Evolutionary conservation across 2,329 filamentous ascomycete genomes (phyloP).

Genomic region (Neonectria sp.): DNA sequence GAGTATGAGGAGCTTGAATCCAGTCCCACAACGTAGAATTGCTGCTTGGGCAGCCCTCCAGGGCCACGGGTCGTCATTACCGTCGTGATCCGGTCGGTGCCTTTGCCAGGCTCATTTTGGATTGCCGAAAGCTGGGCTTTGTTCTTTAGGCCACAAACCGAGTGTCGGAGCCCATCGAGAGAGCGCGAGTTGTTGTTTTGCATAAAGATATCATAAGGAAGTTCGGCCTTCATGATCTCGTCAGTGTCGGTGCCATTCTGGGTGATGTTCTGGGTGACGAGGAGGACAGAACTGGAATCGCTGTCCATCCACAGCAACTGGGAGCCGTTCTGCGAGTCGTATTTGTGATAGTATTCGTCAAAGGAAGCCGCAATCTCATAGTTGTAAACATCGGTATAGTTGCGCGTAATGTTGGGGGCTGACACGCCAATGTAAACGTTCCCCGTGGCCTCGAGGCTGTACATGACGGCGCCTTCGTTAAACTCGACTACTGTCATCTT

Average conservation of each 20-base stretch:
- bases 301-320: constrained; percentile 87
- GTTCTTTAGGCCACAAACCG: constrained; percentile 84
- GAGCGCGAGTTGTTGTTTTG: constrained; percentile 72
- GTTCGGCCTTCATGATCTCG: constrained; percentile 64
- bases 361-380: constrained; percentile 87
- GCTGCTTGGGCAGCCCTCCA: constrained; percentile 82
- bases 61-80: constrained; percentile 79
- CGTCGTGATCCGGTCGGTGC: constrained; percentile 65
- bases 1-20: constrained; percentile 80
- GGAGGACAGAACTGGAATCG: constrained; percentile 82
- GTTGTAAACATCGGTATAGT: constrained; percentile 78
- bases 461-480: constrained; percentile 78
- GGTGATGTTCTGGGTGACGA: constrained; percentile 84
- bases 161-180: constrained; percentile 80
- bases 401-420: constrained; percentile 75
- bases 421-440: constrained; percentile 84
- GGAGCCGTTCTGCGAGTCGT: constrained; percentile 58
- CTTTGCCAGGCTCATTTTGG: constrained; percentile 62
- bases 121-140: constrained; percentile 75
- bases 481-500: constrained; percentile 62
- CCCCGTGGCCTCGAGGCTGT: constrained; percentile 71
- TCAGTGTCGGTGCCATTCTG: constrained; percentile 68
- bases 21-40: constrained; percentile 87
- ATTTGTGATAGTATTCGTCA: constrained; percentile 82
- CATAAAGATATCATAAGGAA: constrained; percentile 85